Evolutionary conservation across 768 basidiomycete species (phyloP), one percentile per base, ranked within the genome.

Genomic region (Hericium coralloides): DNA sequence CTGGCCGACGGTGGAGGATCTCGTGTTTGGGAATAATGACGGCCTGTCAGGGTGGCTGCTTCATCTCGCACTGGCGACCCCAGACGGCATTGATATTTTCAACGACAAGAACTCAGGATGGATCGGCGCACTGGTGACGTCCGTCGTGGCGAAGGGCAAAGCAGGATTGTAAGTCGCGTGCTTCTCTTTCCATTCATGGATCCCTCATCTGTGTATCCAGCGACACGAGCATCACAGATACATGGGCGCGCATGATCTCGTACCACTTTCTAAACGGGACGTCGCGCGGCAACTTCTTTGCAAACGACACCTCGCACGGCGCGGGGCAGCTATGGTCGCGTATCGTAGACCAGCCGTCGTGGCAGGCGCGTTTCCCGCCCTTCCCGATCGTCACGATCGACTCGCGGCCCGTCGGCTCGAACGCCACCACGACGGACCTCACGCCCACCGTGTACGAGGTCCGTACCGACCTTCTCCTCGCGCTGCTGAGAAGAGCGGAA

Each of bases 211-310:
- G 20, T 3, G 45, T 56, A 50, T 50, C 0, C 59, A 86, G 85
- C 41, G 78, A 84, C 64, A 84, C 82, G 18, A 85, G 84, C 55
- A 57, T 87, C 48, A 79, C 79, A 1, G 87, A 89, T 64, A 70
- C 81, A 6, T 88, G 83, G 77, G 73, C 77, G 0, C 80, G 85
- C 1, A 79, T 83, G 66, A 76, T 90, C 37, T 78, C 84, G 1
- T 85, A 85, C 60, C 89, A 91, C 66, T 89, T 89, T 63, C 70
- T 86, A 57, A 87, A 83, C 64, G 79, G 81, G 53, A 89, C 87
- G 0, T 73, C 75, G 6, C 70, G 75, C 15, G 56, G 55, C 10
- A 83, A 87, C 63, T 83, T 87, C 63, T 85, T 82, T 68, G 79
- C 79, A 2, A 79, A 83, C 49, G 67, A 75, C 45, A 72, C 79